Base-by-base conservation (phyloP, 345 rosid species). In the Theobroma cacao region DNA sequence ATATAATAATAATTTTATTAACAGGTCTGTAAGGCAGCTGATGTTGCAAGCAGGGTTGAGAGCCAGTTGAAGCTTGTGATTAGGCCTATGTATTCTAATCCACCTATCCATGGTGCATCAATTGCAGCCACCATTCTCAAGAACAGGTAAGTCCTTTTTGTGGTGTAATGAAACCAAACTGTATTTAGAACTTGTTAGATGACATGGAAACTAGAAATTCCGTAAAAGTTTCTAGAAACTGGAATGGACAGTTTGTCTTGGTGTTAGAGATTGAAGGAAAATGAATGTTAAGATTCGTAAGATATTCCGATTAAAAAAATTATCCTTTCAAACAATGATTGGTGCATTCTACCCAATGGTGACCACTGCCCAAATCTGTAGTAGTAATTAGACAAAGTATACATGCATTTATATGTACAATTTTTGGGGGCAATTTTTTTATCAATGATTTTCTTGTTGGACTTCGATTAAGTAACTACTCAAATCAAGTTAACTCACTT, bases 11-110 rank as follows among this genome's bases (percentile, higher is more conserved):
- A 38, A 62, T 52, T 40, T 10, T 76, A 38, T 68, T 83, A 81
- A 80, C 74, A 92, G 97, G 94, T 90, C 48, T 91, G 94, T 86
- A 91, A 87, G 88, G 80, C 88, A 28, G 88, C 89, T 75, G 94
- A 91, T 78, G 89, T 90, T 72, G 94, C 97, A 24, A 85, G 84
- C 67, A 89, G 84, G 81, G 94, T 91, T 77, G 90, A 87, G 85
- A 90, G 92, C 82, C 96, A 90, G 85, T 82, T 90, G 87, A 90
- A 91, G 78, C 92, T 90, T 62, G 91, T 91, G 71, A 91, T 91
- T 76, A 84, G 93, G 17, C 91, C 96, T 74, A 89, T 91, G 96
- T 90, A 90, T 66, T 89, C 92, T 22, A 88, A 80, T 74, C 94
- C 94, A 69, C 92, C 96, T 34, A 80, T 91, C 73, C 96, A 90